Conservation (phyloP, 2,329 filamentous ascomycete species). For the Aspergillus ustus region DNA sequence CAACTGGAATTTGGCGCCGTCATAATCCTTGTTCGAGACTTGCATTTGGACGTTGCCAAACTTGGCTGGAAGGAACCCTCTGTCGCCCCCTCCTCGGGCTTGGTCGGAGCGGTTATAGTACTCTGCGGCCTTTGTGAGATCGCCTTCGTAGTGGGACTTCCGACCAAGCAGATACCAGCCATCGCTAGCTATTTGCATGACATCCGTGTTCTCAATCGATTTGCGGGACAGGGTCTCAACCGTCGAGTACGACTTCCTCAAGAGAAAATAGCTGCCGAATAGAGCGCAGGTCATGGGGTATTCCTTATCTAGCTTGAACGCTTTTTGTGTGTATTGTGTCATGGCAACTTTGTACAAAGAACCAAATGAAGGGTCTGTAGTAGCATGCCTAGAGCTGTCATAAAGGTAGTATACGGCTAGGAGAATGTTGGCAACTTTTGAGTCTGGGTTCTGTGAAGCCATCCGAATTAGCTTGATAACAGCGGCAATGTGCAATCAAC, state of each 20-base stretch:
- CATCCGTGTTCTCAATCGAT: slow-evolving; percentile 93
- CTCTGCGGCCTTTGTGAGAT: slow-evolving; percentile 75
- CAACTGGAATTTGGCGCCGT: slow-evolving; percentile 88
- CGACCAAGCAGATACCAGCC: slow-evolving; percentile 94
- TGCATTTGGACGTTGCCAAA: slow-evolving; percentile 91
- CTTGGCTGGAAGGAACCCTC: slow-evolving; percentile 89
- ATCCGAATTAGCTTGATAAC: slow-evolving; percentile 7
- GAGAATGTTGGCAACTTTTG: slow-evolving; percentile 87
- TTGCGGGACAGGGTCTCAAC: slow-evolving; percentile 88
- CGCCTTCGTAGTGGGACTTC: slow-evolving; percentile 84
- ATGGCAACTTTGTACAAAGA: slow-evolving; percentile 89
- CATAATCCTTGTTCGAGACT: slow-evolving; percentile 80
- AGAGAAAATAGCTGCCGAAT: slow-evolving; percentile 88
- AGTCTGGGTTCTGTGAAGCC: slow-evolving; percentile 66
- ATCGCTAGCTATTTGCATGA: slow-evolving; percentile 95
- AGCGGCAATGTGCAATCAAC: background rate
- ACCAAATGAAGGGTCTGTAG: slow-evolving; percentile 83
- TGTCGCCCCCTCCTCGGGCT: slow-evolving; percentile 87
- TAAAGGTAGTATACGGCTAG: slow-evolving; percentile 90
- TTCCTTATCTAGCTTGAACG: slow-evolving; percentile 91
- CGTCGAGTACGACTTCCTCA: slow-evolving; percentile 77
- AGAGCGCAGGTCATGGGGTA: slow-evolving; percentile 87
- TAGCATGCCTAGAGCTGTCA: slow-evolving; percentile 78
- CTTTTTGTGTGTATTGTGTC: slow-evolving; percentile 90
- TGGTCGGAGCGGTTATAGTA: slow-evolving; percentile 91